Base-by-base conservation (phyloP, 2,329 filamentous ascomycete species). In the Phyllosticta citrichinensis region DNA sequence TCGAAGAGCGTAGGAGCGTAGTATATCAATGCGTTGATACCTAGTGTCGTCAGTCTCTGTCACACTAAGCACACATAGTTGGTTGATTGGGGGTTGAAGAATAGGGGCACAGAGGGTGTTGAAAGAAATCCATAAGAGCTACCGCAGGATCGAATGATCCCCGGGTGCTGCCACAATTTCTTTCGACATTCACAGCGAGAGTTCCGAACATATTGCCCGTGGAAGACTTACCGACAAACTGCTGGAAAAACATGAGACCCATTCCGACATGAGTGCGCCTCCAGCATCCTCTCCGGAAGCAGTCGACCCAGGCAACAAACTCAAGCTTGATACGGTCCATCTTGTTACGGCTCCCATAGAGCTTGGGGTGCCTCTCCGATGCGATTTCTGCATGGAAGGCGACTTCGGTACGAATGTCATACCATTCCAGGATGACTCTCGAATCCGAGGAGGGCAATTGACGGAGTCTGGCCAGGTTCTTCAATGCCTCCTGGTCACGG, bases 401-500 rank as follows among this genome's bases (percentile, higher is more conserved):
- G 6, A 80, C 79, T 64, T 85, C 82, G 1, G 81, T 78, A 12
- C 78, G 75, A 58, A 82, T 82, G 9, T 77, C 79, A 55, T 74
- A 74, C 74, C 74, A 80, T 65, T 85, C 83, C 58, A 78, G 73
- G 5, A 77, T 74, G 3, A 86, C 75, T 3, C 81, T 74, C 8
- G 72, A 66, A 63, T 86, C 81, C 1, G 73, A 75, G 0, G 69
- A 63, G 0, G 81, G 78, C 2, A 83, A 70, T 33, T 75, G 74
- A 11, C 82, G 78, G 8, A 85, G 71, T 63, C 75, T 79, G 5
- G 71, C 70, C 0, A 84, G 70, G n/a, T 73, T 76, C 8, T 73
- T 62, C 5, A 83, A 70, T 0, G 78, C 77, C 60, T 83, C 81
- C 4, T 79, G 71, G 33, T 81, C 72, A 2, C 78, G 75, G 10